Base-by-base conservation (phyloP, 306 rosid species). In the Vigna nakashimae region DNA sequence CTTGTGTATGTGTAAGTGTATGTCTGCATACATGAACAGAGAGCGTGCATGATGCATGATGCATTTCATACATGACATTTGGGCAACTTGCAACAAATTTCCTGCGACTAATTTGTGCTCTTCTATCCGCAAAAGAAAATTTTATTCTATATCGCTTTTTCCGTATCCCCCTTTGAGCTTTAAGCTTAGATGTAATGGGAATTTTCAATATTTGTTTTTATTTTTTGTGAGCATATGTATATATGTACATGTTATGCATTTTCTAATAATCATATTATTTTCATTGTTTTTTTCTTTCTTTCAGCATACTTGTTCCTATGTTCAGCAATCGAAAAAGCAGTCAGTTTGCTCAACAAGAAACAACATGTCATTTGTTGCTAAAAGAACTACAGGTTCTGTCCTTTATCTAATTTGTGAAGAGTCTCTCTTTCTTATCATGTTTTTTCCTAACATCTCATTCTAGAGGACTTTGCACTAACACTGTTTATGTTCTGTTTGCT, bases 381-480 rank as follows among this genome's bases (percentile, higher is more conserved):
- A 78, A 90, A 42, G 93, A 92, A 83, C 87, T 92, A 75, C 89
- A 92, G 97, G 97, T 92, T 60, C 13, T 60, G 20, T 18, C 43
- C 66, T 20, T 5, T 30, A 15, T 60, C 22, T 14, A 60, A 60
- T 32, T 30, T 71, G 65, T 75, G 78, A 75, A 75, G 50, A 43
- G 75, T 74, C 13, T 16, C 17, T n/a, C 15, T 6, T 68, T 62
- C 52, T 11, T 9, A 14, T 57, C 18, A 43, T 65, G 15, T 32
- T 58, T 26, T 71, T 26, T 4, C 62, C 40, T 76, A 15, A 16
- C 32, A 14, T 11, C n/a, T 3, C 9, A 48, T 34, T 71, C 15
- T 76, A 22, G 48, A 66, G 17, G 49, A 45, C 22, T 7, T 71
- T 43, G 38, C n/a, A 67, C 51, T 56, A 36, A 56, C 68, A 63